phyloP scores from a whole-genome alignment of 1,284 basidiomycete genomes.

The Irpex sp. region DNA sequence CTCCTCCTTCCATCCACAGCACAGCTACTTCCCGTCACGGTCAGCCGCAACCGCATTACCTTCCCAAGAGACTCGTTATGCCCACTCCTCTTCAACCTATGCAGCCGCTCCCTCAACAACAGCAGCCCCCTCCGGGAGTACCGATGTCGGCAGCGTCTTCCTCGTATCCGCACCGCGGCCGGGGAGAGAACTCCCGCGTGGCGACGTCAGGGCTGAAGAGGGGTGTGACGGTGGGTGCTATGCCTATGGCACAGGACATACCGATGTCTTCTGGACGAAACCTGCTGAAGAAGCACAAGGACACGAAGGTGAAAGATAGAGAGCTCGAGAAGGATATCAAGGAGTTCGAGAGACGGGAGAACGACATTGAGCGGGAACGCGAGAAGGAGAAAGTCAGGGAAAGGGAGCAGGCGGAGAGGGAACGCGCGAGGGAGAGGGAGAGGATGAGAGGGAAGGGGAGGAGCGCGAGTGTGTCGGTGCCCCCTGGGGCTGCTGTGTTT shows the following conservation, averaged over 20 bases:
- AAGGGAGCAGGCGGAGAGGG: conserved; percentile 5
- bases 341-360: conserved; percentile 4
- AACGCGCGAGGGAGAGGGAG: conserved; percentile 1
- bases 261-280: conserved; percentile 13
- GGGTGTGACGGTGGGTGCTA: conserved; percentile 1
- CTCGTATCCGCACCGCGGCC: background rate
- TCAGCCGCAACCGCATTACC: conserved; percentile 35
- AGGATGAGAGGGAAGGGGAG: background rate
- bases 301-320: conserved; percentile 1
- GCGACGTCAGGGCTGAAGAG: conserved; percentile 1
- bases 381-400: conserved; percentile 22
- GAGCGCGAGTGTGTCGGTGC: background rate
- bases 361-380: conserved; percentile 1
- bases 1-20: conserved; percentile 3
- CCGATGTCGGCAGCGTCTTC: background rate
- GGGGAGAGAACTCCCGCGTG: background rate
- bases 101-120: conserved; percentile 13
- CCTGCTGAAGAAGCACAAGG: conserved; percentile 11
- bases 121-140: background rate
- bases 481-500: conserved; percentile 5
- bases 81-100: conserved; percentile 46
- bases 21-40: background rate
- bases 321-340: background rate
- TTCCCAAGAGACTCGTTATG: conserved; percentile 66
- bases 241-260: conserved; percentile 14